phyloP scores from a whole-genome alignment of 768 basidiomycete genomes.

The Amanita jacksonii region DNA sequence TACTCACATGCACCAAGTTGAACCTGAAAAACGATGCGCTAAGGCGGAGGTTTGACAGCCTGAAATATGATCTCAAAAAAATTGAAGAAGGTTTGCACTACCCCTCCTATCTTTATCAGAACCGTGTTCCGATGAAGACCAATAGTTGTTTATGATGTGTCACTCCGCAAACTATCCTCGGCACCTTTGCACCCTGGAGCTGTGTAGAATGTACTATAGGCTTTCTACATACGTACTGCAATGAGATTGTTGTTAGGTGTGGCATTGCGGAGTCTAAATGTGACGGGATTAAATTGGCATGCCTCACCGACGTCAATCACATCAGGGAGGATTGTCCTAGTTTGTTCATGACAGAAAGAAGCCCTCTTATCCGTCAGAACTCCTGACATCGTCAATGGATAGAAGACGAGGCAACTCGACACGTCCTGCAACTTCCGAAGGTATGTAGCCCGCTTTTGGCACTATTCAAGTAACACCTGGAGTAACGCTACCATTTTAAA shows the following conservation, averaged over 20 bases:
- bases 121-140: neutral
- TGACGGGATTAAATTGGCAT: slow-evolving; percentile 3
- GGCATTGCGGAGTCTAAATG: slow-evolving; percentile 11
- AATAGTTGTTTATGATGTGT: slow-evolving; percentile 79
- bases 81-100: slow-evolving; percentile 66
- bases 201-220: neutral
- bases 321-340: slow-evolving; percentile 10
- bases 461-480: neutral
- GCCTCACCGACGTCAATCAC: slow-evolving; percentile 9
- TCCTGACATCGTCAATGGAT: slow-evolving; percentile 36
- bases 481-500: slow-evolving; percentile 8
- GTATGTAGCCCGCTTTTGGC: slow-evolving; percentile 25
- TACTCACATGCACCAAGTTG: slow-evolving; percentile 32
- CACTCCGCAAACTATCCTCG: slow-evolving; percentile 49
- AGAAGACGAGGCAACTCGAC: slow-evolving; percentile 50
- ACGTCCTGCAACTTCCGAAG: slow-evolving; percentile 71
- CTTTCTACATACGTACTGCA: too few species aligned
- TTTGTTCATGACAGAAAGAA: slow-evolving; percentile 10
- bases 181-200: neutral
- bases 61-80: slow-evolving; percentile 84
- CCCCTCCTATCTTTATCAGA: neutral
- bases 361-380: neutral
- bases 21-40: slow-evolving; percentile 76
- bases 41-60: slow-evolving; percentile 67
- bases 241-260: neutral